Evolutionary conservation across 768 basidiomycete genomes (phyloP), one percentile per base, ranked within the genome.

Genomic region (Mycena vulgaris): DNA sequence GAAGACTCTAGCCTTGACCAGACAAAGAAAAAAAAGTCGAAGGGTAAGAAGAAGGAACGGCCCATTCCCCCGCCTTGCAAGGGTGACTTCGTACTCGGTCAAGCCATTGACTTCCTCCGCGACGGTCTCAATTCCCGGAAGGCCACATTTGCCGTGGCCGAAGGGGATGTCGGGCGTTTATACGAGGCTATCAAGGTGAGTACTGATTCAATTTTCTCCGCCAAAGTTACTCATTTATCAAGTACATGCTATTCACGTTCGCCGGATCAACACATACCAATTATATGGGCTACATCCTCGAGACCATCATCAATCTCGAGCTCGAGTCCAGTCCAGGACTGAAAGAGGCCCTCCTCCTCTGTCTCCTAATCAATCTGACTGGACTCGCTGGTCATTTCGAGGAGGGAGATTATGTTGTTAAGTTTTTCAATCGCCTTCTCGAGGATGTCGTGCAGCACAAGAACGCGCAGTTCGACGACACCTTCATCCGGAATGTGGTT

Each of bases 241-340:
- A 80, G 78, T 19, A 65, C 37, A 78, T 80, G 74, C 45, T 78
- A 3, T 80, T 83, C 71, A 76, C 77, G 0, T 84, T 83, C 66
- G 77, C 78, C 1, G 82, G 82, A 1, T 82, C 81, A 0, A 68
- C 59, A 8, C 81, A 83, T 58, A 49, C 75, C n/a, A 80, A 80
- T 53, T 84, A 84, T 56, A 69, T 70, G 4, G 56, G 59, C 14
- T 84, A 82, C 66, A 65, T 80, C 0, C 78, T 83, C 28, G 82
- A 83, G 63, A 75, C 75, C 33, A 74, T 81, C 35, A 55, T 59
- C 13, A 68, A 65, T 49, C 68, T 84, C 8, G 81, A 84, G 60
- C 66, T 80, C 2, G 81, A 83, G 59, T 47, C 45, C 5, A 47
- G 45, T 25, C 45, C 45, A 4, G 75, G 66, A 7, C 66, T 80